Evolutionary conservation across 1,284 basidiomycete genomes (phyloP).

Genomic region (Irpex rosettiformis): DNA sequence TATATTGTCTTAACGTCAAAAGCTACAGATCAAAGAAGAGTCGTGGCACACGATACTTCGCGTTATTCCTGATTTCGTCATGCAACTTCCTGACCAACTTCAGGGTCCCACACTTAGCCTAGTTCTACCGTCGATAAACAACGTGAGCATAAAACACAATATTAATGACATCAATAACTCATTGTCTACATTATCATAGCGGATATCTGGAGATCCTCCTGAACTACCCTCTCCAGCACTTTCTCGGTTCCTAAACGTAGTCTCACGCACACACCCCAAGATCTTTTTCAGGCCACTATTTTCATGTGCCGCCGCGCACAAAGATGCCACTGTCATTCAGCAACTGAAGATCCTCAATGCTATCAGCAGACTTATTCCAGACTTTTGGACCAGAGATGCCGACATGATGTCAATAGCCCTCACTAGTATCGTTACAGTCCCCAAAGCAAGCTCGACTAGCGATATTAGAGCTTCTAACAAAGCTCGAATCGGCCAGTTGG

Average conservation of each 20-base stretch:
- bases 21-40: constrained; percentile 3
- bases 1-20: neutral
- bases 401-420: constrained; percentile 77
- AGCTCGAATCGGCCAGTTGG: constrained; percentile 62
- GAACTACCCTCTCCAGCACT: constrained; percentile 40
- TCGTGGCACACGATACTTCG: constrained; percentile 39
- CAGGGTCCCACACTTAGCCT: constrained; percentile 28
- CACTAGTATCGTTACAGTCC: constrained; percentile 39
- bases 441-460: constrained; percentile 22
- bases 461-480: constrained; percentile 35
- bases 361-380: constrained; percentile 50
- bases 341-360: constrained; percentile 54
- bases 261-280: constrained; percentile 56
- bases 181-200: constrained; percentile 25
- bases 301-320: constrained; percentile 60
- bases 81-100: constrained; percentile 42
- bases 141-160: constrained; percentile 38
- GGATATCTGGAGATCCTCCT: constrained; percentile 48
- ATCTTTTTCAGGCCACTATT: constrained; percentile 77
- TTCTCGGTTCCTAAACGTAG: constrained; percentile 44
- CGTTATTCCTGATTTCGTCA: constrained; percentile 38
- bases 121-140: constrained; percentile 48
- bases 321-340: constrained; percentile 52
- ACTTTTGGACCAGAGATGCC: constrained; percentile 69
- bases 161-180: constrained; percentile 16